Conservation (phyloP, 306 rosid species). For the Medicago arabica region DNA sequence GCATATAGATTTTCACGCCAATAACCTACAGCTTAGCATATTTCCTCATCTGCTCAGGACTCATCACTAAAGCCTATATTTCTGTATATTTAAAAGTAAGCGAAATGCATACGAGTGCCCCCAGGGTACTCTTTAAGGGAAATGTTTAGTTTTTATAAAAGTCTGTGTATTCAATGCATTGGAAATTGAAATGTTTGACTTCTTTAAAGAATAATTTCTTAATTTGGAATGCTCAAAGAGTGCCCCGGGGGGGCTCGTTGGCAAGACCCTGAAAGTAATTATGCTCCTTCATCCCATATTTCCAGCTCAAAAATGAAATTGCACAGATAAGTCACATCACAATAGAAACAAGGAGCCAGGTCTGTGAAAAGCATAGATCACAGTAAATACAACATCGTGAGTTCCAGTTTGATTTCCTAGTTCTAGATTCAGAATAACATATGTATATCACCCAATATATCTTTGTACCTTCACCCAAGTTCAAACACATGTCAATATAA, state of each 20-base stretch:
- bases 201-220: too few species aligned
- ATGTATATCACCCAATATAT: constrained; percentile 21
- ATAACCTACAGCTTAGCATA: constrained; percentile 5
- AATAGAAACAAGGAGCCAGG: constrained; percentile 1
- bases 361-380: not conserved
- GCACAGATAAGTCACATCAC: not conserved
- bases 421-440: not conserved
- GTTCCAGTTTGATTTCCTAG: constrained; percentile 25
- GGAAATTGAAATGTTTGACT: too few species aligned
- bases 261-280: constrained; percentile 1
- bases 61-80: not conserved
- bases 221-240: too few species aligned
- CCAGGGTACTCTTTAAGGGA: too few species aligned
- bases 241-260: too few species aligned
- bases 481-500: constrained; percentile 11
- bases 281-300: constrained; percentile 1
- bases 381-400: constrained; percentile 12
- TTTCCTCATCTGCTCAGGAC: not conserved
- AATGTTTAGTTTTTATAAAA: too few species aligned
- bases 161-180: too few species aligned
- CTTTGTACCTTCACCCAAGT: constrained; percentile 11
- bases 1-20: constrained; percentile 31
- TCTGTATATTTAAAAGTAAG: constrained; percentile 30
- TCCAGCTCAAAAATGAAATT: constrained; percentile 2
- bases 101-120: too few species aligned